These are phyloP conservation scores for Rhinocladiella mackenziei DNA, from an alignment of 2,329 filamentous ascomycete species.

Conservation along the genomic window DNA sequence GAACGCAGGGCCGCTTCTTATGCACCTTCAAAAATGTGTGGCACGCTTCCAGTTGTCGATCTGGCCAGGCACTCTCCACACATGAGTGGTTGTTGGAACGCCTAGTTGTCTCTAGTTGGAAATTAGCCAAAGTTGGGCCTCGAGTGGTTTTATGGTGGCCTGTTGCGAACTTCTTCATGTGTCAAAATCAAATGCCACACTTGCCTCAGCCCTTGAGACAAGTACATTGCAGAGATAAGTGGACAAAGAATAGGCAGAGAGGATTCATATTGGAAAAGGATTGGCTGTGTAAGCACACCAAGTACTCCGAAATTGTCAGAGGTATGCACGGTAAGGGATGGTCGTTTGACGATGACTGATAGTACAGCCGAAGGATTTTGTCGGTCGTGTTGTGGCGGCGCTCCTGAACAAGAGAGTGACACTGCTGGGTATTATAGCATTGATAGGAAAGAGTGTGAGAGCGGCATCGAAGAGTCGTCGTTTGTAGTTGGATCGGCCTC, in stretches of 20 bases:
- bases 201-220: too few relatives aligned
- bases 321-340: too few relatives aligned
- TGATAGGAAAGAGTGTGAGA: not conserved
- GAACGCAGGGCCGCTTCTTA: conserved; percentile 2
- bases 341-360: too few relatives aligned
- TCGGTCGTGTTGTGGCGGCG: too few relatives aligned
- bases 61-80: conserved; percentile 19
- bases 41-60: conserved; percentile 13
- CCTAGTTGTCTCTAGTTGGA: not conserved
- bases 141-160: not conserved
- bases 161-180: not conserved
- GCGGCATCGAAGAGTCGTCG: not conserved
- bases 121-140: conserved; percentile 3
- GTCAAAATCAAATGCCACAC: too few relatives aligned
- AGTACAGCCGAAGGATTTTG: not conserved
- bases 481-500: not conserved
- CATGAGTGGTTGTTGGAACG: conserved; percentile 15
- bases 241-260: too few relatives aligned
- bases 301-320: too few relatives aligned
- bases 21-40: conserved; percentile 9
- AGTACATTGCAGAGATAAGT: not conserved
- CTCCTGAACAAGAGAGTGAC: too few relatives aligned
- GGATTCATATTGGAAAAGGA: too few relatives aligned
- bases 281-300: not conserved
- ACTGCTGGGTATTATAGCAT: too few relatives aligned